Evolutionary conservation across 2,329 filamentous ascomycete genomes (phyloP).

Genomic region (Pezicula neosporulosa): DNA sequence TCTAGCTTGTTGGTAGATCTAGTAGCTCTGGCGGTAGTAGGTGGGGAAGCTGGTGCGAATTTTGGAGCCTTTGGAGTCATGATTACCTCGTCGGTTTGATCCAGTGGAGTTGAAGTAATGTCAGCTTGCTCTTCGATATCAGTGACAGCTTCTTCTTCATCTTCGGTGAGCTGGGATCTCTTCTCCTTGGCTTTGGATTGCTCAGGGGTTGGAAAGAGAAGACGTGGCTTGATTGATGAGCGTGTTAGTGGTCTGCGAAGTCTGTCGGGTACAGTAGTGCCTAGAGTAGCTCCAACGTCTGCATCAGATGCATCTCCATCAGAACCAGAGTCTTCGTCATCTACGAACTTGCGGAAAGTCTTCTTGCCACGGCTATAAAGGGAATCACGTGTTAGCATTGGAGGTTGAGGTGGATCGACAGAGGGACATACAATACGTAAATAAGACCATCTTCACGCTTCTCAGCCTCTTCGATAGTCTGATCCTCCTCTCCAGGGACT

Average conservation of each 20-base stretch:
- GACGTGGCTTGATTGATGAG: conserved; percentile 67
- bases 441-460: conserved; percentile 71
- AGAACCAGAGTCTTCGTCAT: conserved; percentile 25
- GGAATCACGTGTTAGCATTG: conserved; percentile 21
- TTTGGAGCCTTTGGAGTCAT: conserved; percentile 52
- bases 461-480: conserved; percentile 45
- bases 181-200: conserved; percentile 50
- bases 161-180: conserved; percentile 59
- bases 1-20: conserved; percentile 49
- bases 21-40: conserved; percentile 57
- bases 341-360: conserved; percentile 59
- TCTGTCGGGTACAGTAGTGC: conserved; percentile 28
- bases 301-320: conserved; percentile 6
- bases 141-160: conserved; percentile 46
- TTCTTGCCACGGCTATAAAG: conserved; percentile 70
- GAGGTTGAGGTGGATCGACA: background rate
- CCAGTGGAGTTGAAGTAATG: conserved; percentile 18
- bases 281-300: conserved; percentile 30
- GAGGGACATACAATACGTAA: conserved; percentile 69
- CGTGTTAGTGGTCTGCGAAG: conserved; percentile 53
- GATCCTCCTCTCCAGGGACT: conserved; percentile 51
- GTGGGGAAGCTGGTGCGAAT: conserved; percentile 58
- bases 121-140: conserved; percentile 40
- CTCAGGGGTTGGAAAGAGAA: conserved; percentile 57
- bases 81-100: conserved; percentile 32